Evolutionary conservation across 2,329 filamentous ascomycete species (phyloP), one percentile per base, ranked within the genome.

Genomic region (Venturia pyrina): DNA sequence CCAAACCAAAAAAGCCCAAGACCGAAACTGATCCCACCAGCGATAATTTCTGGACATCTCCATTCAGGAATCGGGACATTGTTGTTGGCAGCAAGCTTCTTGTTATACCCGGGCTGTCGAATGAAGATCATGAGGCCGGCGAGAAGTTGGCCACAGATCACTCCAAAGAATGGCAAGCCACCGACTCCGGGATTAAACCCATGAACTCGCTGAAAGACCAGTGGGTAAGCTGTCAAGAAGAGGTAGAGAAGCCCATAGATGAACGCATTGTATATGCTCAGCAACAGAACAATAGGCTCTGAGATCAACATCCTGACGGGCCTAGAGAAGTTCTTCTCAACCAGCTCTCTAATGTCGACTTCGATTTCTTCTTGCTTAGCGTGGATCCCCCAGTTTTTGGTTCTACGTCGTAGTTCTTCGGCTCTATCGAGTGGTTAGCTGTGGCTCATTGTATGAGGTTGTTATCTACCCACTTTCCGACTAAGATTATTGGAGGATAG

Each of bases 121-220:
- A 84, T 71, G 63, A 89, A 78, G 68, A 93, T 87, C 60, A 82
- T 81, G 10, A 80, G 67, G 62, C 88, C 89, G 0, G 88, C 89
- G 65, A 90, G 76, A 19, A 93, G 68, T 73, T 91, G 84, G 60
- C 91, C 91, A 10, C 81, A 71, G 63, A 95, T 85, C 87, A 96
- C 90, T 65, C 91, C 92, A 71, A 96, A 90, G 75, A 92, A 96
- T 5, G 91, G 87, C 5, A 96, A 81, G 1, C 91, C 92, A 4
- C 87, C 83, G 21, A 90, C 76, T 66, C 92, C 92, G 1, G 82
- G 72, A 43, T 78, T 85, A 79, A 93, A 88, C 69, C 84, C 82
- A 75, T 96, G 89, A 5, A 92, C 81, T 1, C 76, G 74, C 68
- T 88, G 80, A 77, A 95, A 96, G 61, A 96, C 89, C 57, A 95